A percentile compares a stretch with the other conserved stretches of the same genome.
These are phyloP conservation scores for Citrus cavaleriei DNA, from an alignment of 345 rosid genomes.

Conservation along the genomic window DNA sequence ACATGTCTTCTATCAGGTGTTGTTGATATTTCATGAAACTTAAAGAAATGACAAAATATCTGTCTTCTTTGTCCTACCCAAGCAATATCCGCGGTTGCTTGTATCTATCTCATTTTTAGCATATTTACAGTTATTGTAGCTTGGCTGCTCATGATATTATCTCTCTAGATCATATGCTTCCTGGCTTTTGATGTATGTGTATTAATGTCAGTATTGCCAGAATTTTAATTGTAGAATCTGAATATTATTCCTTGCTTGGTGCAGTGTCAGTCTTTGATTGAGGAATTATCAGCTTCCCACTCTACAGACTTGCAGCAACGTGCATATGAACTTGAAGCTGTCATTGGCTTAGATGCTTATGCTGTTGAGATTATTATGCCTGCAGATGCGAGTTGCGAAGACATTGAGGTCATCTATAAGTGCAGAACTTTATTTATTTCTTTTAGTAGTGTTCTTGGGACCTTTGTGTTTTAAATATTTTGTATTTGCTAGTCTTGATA, in stretches of 20 bases:
- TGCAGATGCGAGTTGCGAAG: constrained; percentile 91
- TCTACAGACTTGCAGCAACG: constrained; percentile 99
- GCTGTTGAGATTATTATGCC: constrained; percentile 75
- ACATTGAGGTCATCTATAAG: constrained; percentile 64
- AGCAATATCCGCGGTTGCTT: too few relatives aligned
- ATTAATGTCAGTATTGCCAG: not conserved
- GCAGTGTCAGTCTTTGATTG: constrained; percentile 91
- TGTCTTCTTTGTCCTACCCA: not conserved
- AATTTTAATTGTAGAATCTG: not conserved
- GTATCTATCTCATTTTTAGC: not conserved
- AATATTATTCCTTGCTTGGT: constrained; percentile 15
- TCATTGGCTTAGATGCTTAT: constrained; percentile 56
- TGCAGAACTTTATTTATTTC: not conserved
- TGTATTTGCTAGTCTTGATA: not conserved
- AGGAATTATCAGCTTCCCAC: constrained; percentile 87
- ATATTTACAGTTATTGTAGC: not conserved
- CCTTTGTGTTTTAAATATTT: not conserved
- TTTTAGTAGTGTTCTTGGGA: not conserved
- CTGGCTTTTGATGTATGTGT: not conserved
- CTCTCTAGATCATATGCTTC: not conserved
- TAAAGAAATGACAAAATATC: not conserved
- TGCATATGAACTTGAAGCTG: constrained; percentile 91
- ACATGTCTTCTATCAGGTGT: not conserved
- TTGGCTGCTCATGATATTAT: not conserved
- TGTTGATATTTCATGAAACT: not conserved